Base-by-base conservation (phyloP, 2,329 filamentous ascomycete genomes). In the Cytospora piceicola region DNA sequence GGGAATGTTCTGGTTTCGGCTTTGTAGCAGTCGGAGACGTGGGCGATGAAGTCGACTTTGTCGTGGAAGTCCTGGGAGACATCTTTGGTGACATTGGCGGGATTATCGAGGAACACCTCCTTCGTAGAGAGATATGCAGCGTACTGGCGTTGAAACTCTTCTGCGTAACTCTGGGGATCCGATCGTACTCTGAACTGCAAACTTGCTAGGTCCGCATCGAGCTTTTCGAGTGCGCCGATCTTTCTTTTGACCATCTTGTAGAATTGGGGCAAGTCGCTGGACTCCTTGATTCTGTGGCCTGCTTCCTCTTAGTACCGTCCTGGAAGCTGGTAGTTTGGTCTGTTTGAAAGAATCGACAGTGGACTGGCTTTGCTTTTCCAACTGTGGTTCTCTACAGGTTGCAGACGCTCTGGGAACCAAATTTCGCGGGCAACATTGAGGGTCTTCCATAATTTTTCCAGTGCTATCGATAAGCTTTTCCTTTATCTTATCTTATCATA, bases 21-120 rank as follows among this genome's bases (percentile, higher is more conserved):
- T 59, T 92, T 93, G 77, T 96, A 99, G 80, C 93, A 96, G 75
- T 97, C 94, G 75, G 94, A 91, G 68, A 96, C 91, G 79, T 99
- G 95, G 24, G 94, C 89, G 72, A 98, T 89, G 72, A 99, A 91
- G 74, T 98, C 94, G 72, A 99, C 91, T 71, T 97, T 85, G 74
- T 98, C 94, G 73, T 91, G 90, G 72, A 99, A 90, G 15, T 92
- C 93, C 63, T 95, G 88, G 65, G 94, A 83, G 56, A 92, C 92
- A 55, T 90, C 90, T 72, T 90, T 87, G 63, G 92, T 91, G 60
- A 91, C 90, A 12, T 90, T 90, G 17, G 89, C 83, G 7, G 95
- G 95, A 57, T 92, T 91, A 52, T 90, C 87, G 73, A 97, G 85
- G 79, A 98, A 97, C 71, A 98, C 93, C 74, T 97, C 93, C 67